Percentiles rank a stretch among this genome's conserved stretches.
Evolutionary conservation across 345 rosid genomes (phyloP).

Genomic region (Geranium brycei): DNA sequence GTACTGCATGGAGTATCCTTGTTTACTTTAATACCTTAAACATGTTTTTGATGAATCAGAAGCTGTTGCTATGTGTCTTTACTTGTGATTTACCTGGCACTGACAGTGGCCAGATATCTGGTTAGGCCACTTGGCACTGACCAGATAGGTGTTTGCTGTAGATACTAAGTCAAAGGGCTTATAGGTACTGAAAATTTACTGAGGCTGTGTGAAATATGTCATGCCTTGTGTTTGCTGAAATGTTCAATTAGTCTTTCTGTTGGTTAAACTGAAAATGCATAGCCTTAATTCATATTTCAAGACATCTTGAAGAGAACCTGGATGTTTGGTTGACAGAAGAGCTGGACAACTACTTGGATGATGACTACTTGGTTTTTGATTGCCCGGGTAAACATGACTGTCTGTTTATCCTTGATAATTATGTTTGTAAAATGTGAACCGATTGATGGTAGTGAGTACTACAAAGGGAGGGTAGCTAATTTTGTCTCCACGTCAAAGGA

Average conservation of each 20-base stretch:
- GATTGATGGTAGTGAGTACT: background rate
- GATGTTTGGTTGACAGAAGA: conserved; percentile 84
- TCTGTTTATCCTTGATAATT: too few species aligned
- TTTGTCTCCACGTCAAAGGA: too few species aligned
- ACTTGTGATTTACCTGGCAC: background rate
- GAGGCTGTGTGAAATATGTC: too few species aligned
- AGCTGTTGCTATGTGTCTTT: background rate
- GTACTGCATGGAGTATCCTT: conserved; percentile 98
- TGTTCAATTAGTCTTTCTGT: too few species aligned
- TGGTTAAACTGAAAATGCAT: background rate
- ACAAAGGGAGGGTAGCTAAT: background rate
- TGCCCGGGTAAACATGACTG: conserved; percentile 57
- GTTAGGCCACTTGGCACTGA: too few species aligned
- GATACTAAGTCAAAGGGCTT: too few species aligned
- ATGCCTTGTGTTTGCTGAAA: too few species aligned
- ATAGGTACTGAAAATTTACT: too few species aligned
- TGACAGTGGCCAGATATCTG: too few species aligned
- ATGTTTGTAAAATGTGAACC: background rate
- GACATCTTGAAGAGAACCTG: conserved; percentile 67
- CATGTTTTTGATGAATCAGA: background rate
- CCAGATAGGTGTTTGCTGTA: too few species aligned
- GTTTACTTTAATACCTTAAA: conserved; percentile 1
- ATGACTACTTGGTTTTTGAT: conserved; percentile 77
- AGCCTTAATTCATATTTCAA: conserved; percentile 37
- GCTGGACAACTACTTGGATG: conserved; percentile 75